phyloP scores from a whole-genome alignment of 2,329 filamentous ascomycete species.

The Lasiodiplodia theobromae region DNA sequence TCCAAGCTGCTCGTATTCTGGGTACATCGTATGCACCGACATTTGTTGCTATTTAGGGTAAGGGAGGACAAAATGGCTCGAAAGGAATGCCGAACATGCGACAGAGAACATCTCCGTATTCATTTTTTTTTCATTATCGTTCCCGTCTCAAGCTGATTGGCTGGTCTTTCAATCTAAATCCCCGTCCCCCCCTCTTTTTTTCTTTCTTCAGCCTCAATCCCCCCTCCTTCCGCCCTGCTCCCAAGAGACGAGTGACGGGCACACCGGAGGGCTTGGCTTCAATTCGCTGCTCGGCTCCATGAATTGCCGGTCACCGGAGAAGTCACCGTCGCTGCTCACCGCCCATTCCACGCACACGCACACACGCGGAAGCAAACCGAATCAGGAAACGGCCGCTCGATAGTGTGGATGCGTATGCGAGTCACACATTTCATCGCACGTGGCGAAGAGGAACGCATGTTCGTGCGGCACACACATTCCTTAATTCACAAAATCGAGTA shows the following conservation, averaged over 20 bases:
- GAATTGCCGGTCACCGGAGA: not conserved
- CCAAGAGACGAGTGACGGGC: not conserved
- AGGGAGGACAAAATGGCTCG: not conserved
- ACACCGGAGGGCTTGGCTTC: not conserved
- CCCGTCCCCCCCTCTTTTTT: not conserved
- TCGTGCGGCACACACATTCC: not conserved
- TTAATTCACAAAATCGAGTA: not conserved
- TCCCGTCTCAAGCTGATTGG: not conserved
- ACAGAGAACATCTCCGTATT: not conserved
- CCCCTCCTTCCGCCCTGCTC: not conserved
- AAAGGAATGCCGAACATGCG: not conserved
- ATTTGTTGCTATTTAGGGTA: not conserved
- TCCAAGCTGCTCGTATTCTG: not conserved
- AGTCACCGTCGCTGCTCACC: not conserved
- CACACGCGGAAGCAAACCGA: not conserved
- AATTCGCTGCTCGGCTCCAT: not conserved
- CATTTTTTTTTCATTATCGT: not conserved
- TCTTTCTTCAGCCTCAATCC: not conserved
- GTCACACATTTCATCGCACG: not conserved
- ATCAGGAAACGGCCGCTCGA: not conserved
- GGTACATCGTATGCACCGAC: not conserved
- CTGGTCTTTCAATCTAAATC: not conserved
- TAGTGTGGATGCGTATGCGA: not conserved
- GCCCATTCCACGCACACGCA: not conserved
- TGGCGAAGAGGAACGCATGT: not conserved